Evolutionary conservation across 1,139 yeast species (phyloP).

Genomic region (Arxiozyma telluris): DNA sequence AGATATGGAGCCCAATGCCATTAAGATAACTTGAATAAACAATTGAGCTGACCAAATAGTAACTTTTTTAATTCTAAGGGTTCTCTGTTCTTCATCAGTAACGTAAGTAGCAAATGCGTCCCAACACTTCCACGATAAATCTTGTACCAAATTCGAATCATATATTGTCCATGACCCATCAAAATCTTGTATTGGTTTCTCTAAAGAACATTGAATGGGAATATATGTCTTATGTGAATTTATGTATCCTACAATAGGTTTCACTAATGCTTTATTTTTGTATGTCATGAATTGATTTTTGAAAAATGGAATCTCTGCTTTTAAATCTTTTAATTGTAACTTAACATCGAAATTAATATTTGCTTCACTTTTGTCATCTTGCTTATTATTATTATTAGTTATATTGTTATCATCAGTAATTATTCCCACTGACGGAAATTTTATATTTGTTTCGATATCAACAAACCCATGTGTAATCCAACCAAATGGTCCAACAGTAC

Average conservation of each 20-base stretch:
- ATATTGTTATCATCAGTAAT: too few relatives aligned
- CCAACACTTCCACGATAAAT: slow-evolving; percentile 79
- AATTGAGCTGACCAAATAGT: slow-evolving; percentile 92
- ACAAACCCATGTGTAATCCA: slow-evolving; percentile 92
- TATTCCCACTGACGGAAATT: too few relatives aligned
- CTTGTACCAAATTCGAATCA: slow-evolving; percentile 87
- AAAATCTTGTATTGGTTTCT: slow-evolving; percentile 70
- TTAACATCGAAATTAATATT: not conserved
- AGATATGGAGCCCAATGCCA: slow-evolving; percentile 52
- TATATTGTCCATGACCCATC: slow-evolving; percentile 96
- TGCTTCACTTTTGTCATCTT: not conserved
- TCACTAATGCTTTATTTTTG: slow-evolving; percentile 78
- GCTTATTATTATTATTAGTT: not conserved
- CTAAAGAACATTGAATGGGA: slow-evolving; percentile 78
- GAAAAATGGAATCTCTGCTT: slow-evolving; percentile 82
- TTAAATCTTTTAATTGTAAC: slow-evolving; percentile 41
- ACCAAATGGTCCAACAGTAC: slow-evolving; percentile 89
- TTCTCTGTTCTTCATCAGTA: slow-evolving; percentile 72
- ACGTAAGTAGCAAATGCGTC: slow-evolving; percentile 85
- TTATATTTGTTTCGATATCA: slow-evolving; percentile 66
- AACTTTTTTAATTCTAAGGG: slow-evolving; percentile 66
- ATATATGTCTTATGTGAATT: slow-evolving; percentile 83
- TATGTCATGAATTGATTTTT: slow-evolving; percentile 68
- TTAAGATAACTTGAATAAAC: slow-evolving; percentile 66
- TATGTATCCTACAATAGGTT: slow-evolving; percentile 94